Evolutionary conservation across 2,329 filamentous ascomycete species (phyloP).

Genomic region (Zasmidium citrigriseum): DNA sequence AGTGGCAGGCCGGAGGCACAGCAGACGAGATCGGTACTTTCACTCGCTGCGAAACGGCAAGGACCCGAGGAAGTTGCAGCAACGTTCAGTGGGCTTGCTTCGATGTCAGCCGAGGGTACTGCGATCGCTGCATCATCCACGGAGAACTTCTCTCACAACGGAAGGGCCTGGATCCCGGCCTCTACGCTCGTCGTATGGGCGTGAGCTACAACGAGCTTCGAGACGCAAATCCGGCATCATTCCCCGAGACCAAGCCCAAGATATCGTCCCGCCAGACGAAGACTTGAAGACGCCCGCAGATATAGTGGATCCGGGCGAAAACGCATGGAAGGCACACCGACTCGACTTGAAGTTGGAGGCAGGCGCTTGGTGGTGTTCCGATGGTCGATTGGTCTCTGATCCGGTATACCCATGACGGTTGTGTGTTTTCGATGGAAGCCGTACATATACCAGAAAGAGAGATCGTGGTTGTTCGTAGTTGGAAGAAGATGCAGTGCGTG

Average conservation of each 20-base stretch:
- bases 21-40: constrained; percentile 17
- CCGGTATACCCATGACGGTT: no score
- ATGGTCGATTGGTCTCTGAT: no score
- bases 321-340: no score
- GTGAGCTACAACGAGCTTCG: constrained; percentile 21
- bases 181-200: constrained; percentile 23
- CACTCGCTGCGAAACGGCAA: constrained; percentile 15
- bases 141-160: constrained; percentile 27
- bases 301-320: no score
- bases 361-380: no score
- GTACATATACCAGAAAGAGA: no score
- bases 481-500: background rate
- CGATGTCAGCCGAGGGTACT: constrained; percentile 24
- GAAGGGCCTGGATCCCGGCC: constrained; percentile 24
- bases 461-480: background rate
- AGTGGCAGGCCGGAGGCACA: constrained; percentile 24
- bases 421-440: no score
- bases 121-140: constrained; percentile 29
- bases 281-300: no score
- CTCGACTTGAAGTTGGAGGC: no score
- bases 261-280: background rate
- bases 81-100: constrained; percentile 18
- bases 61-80: constrained; percentile 8
- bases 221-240: constrained; percentile 21
- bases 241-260: background rate